phyloP scores from a whole-genome alignment of 305 asterid species.

The Fraxinus sp. region DNA sequence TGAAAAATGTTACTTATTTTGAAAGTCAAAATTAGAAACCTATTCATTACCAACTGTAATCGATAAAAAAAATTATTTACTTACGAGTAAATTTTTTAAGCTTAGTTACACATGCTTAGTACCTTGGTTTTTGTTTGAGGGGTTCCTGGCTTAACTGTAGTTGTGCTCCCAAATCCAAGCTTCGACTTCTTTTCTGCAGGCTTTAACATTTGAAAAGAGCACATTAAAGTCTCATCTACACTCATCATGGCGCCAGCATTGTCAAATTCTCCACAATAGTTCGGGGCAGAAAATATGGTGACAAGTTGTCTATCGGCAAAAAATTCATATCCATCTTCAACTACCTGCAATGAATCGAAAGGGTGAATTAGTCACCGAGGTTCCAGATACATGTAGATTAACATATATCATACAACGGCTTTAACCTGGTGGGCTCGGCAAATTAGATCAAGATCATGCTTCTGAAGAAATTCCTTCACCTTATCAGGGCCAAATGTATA shows the following conservation, averaged over 20 bases:
- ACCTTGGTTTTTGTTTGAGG: constrained; percentile 59
- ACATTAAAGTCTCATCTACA: constrained; percentile 77
- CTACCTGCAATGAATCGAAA: constrained; percentile 45
- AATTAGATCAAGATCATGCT: constrained; percentile 74
- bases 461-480: constrained; percentile 67
- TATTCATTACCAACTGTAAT: neutral
- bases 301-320: constrained; percentile 81
- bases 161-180: constrained; percentile 67
- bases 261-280: constrained; percentile 79
- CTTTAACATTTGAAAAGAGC: constrained; percentile 81
- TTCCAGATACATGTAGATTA: neutral
- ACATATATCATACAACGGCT: neutral
- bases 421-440: constrained; percentile 90
- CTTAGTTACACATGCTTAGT: neutral
- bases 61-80: neutral
- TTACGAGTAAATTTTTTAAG: neutral
- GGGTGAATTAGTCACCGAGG: constrained; percentile 11
- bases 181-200: constrained; percentile 72
- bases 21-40: neutral
- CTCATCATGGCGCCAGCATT: constrained; percentile 93
- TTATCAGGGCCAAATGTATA: constrained; percentile 70
- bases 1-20: neutral
- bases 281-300: constrained; percentile 88
- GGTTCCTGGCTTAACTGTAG: constrained; percentile 56
- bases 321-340: constrained; percentile 86